Base-by-base conservation (phyloP, 768 basidiomycete species). In the Tricholoma sp. region DNA sequence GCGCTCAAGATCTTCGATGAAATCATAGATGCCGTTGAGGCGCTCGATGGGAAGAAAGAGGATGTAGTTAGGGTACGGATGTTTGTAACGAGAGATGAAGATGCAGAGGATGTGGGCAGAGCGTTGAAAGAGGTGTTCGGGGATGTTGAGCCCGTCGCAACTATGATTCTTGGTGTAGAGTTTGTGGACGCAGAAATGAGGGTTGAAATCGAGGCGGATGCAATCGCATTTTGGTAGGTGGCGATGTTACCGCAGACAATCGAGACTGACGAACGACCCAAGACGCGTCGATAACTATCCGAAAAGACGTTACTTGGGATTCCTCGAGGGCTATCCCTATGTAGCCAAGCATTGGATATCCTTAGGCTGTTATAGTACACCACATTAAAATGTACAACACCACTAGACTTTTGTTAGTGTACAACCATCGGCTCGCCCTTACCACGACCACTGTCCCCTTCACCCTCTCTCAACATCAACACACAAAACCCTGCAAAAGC, bases 401-500 rank as follows among this genome's bases (percentile, higher is more conserved):
- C 19, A 45, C 27, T 54, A 54, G 5, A 41, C 27, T 24, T 27
- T 19, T 16, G 10, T 52, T 60, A 75, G 63, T 75, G 74, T 10
- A 66, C 61, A 3, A 71, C n/a, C 29, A 54, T 57, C 43, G 66
- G 63, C 52, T 66, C 63, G 43, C 61, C 62, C 52, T 64, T 64
- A 47, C 54, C 59, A 18, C 62, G 59, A 29, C 61, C 61, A 52
- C 69, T 73, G 31, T 76, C 76, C 7, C 80, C 80, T 10, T 70
- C 78, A 8, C 69, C 72, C 61, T 86, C 88, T 27, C 70, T 74
- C 59, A 91, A 66, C 27, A 86, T 60, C 18, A 90, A 66, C 9
- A 90, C 83, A 63, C 81, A 89, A 8, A 78, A 57, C 4, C 83
- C 86, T 27, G 88, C 84, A 56, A 86, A 58, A 35, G 79, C 62